Base-by-base conservation (phyloP, 768 basidiomycete species). In the Psilocybe cubensis region DNA sequence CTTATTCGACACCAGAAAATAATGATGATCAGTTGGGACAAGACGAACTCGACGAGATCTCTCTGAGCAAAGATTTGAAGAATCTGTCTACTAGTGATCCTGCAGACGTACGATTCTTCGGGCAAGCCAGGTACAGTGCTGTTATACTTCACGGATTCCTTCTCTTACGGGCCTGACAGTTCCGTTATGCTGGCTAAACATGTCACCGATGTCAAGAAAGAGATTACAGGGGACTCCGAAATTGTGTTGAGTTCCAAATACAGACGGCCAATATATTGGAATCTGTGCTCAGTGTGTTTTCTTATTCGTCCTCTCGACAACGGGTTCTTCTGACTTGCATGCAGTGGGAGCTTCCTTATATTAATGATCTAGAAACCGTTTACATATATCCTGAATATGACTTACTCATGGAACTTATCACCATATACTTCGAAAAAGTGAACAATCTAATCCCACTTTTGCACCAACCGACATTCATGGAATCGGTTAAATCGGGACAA, bases 401-500 rank as follows among this genome's bases (percentile, higher is more conserved):
- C 46, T 72, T 94, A 10, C 71, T 83, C 17, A 62, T 63, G 9
- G 56, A 61, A 1, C 75, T 94, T 24, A 71, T 91, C 45, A 70
- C 79, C 14, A 69, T 83, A 3, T 92, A 85, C 66, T 94, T 93
- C 63, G 65, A 66, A 0, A 63, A 78, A 33, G 53, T 80, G 47
- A 86, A 91, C 57, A 57, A 71, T 9, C 68, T 79, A 44, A 61
- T 79, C 1, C 91, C 91, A 0, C 68, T 93, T 4, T 70, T 95
- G 3, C 92, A 93, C 64, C 79, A 81, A 0, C 85, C 86, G 0
- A 80, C 82, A 8, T 92, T 93, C 61, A 75, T 84, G 52, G 71
- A 72, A n/a, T 76, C 79, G 28, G 62, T 88, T 11, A 62, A 62
- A 0, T 72, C 78, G 4, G 77, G 78, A 0, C 65, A 82, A 5